Base-by-base conservation (phyloP, 2,329 filamentous ascomycete species). In the Pseudogymnoascus sp. region DNA sequence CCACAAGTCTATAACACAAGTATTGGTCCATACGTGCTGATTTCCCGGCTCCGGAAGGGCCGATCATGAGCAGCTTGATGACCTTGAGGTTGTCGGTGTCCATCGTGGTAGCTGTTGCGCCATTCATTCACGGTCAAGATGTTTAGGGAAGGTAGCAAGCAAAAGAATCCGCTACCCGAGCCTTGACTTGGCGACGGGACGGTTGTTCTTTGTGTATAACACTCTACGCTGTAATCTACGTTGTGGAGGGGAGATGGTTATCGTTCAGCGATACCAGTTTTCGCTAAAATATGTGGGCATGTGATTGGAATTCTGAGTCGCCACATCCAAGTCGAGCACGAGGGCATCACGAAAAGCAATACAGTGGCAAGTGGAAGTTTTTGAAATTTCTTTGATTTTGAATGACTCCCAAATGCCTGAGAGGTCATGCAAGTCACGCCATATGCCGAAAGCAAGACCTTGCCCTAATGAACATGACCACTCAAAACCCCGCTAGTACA, bases 21-120 rank as follows among this genome's bases (percentile, higher is more conserved):
- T 25, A 22, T 16, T 50, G 57, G 32, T 59, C 20, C 79, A 69
- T 73, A 81, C 80, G 72, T 59, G 79, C 79, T 39, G 79, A 81
- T 71, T 83, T 83, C 39, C 81, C 81, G 16, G 78, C 79, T 62
- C 80, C 80, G 22, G 79, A 81, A 9, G 80, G 79, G 11, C 81
- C 81, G 70, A 83, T 80, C 67, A 83, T 75, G 60, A 83, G 70
- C 41, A 82, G 74, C 71, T 82, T 83, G 64, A 83, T 74, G 8
- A 77, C 76, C 22, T 77, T 77, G 25, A 80, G 70, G 64, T 79
- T 76, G 65, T 79, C 76, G 39, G 77, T 78, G 41, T 75, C 72
- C 74, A 78, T 77, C 28, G 60, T 64, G 61, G 63, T 22, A 14
- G 60, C 32, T 64, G 39, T 60, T 41, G 39, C 59, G 57, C 20